phyloP scores from a whole-genome alignment of 441 rosid species.

The Croton laevigatus region DNA sequence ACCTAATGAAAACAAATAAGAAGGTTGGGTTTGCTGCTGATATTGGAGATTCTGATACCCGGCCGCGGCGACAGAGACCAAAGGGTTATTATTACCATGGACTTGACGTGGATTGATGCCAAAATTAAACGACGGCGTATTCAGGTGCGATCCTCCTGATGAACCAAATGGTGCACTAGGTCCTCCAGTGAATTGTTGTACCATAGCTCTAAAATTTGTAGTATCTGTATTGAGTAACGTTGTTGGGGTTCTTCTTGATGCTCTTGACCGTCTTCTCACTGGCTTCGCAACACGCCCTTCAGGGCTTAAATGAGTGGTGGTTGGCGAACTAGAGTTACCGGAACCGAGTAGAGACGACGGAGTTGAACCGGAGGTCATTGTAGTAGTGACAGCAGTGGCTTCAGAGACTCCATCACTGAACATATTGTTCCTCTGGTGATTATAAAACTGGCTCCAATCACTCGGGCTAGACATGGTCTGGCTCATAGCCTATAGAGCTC shows the following conservation, averaged over 20 bases:
- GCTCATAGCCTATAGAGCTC: slow-evolving; percentile 19
- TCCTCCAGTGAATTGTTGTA: slow-evolving; percentile 92
- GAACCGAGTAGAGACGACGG: slow-evolving; percentile 4
- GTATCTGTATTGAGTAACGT: slow-evolving; percentile 82
- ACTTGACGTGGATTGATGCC: slow-evolving; percentile 27
- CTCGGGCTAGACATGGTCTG: slow-evolving; percentile 42
- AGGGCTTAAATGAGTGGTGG: slow-evolving; percentile 31
- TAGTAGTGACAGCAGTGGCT: slow-evolving; percentile 18
- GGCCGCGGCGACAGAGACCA: slow-evolving; percentile 21
- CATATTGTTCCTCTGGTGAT: slow-evolving; percentile 20
- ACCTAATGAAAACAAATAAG: slow-evolving; percentile 38
- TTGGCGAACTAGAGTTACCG: slow-evolving; percentile 8
- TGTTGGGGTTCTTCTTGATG: slow-evolving; percentile 88
- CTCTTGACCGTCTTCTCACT: slow-evolving; percentile 68
- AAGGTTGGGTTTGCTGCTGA: slow-evolving; percentile 23
- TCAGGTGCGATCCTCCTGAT: slow-evolving; percentile 23
- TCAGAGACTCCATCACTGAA: slow-evolving; percentile 21
- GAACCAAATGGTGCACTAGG: slow-evolving; percentile 46
- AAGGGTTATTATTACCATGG: slow-evolving; percentile 20
- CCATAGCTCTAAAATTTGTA: slow-evolving; percentile 85
- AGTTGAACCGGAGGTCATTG: not conserved
- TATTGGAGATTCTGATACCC: slow-evolving; percentile 33
- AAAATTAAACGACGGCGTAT: slow-evolving; percentile 23
- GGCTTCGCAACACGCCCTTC: slow-evolving; percentile 79
- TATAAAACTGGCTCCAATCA: slow-evolving; percentile 48